These are phyloP conservation scores for Saitozyma podzolica DNA, from an alignment of 768 basidiomycete species.

Conservation along the genomic window DNA sequence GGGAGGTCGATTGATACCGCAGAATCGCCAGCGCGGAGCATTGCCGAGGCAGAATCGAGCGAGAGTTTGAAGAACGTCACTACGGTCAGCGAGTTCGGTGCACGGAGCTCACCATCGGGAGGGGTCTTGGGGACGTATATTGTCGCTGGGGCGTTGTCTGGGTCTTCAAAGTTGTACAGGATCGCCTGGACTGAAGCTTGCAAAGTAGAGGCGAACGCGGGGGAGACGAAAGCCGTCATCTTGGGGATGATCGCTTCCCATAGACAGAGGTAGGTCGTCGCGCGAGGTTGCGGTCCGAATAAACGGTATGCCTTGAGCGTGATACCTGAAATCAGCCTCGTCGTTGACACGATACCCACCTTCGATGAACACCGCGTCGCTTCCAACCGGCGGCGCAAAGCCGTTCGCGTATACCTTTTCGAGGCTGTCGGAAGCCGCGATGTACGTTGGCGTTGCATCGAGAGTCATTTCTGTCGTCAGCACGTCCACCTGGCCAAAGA, in stretches of 20 bases:
- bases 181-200: slow-evolving; percentile 63
- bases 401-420: slow-evolving; percentile 38
- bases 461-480: slow-evolving; percentile 68
- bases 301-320: slow-evolving; percentile 79
- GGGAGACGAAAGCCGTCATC: slow-evolving; percentile 62
- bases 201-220: slow-evolving; percentile 59
- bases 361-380: slow-evolving; percentile 56
- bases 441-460: slow-evolving; percentile 66
- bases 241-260: slow-evolving; percentile 83
- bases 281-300: slow-evolving; percentile 83
- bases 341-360: slow-evolving; percentile 48
- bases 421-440: slow-evolving; percentile 57
- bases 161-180: slow-evolving; percentile 69
- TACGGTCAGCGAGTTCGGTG: slow-evolving; percentile 46
- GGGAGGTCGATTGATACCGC: slow-evolving; percentile 63
- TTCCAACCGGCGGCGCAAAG: slow-evolving; percentile 14
- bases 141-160: slow-evolving; percentile 74
- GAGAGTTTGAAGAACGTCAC: slow-evolving; percentile 81
- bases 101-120: slow-evolving; percentile 68
- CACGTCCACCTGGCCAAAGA: background rate
- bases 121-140: slow-evolving; percentile 60
- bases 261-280: slow-evolving; percentile 82
- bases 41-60: slow-evolving; percentile 60
- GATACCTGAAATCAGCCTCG: slow-evolving; percentile 59
- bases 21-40: slow-evolving; percentile 60